Evolutionary conservation across 2,329 filamentous ascomycete species (phyloP).

Genomic region (Diaporthe nobilis): DNA sequence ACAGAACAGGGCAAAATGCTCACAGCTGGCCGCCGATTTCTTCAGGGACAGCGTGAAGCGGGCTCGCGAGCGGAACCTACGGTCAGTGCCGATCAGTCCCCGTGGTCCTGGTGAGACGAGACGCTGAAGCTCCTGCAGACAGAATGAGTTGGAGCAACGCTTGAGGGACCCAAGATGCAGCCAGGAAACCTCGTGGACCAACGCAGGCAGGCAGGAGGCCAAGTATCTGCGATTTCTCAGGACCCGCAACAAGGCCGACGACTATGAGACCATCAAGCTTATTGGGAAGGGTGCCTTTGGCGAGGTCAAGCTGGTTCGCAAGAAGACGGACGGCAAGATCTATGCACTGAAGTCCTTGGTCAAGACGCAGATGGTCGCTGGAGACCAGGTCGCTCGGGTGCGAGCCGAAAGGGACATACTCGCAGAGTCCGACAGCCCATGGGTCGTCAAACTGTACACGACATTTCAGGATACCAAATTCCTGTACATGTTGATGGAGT

Average conservation of each 20-base stretch:
- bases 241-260: conserved; percentile 77
- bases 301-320: conserved; percentile 82
- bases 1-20: conserved; percentile 57
- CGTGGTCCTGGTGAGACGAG: neutral
- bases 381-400: conserved; percentile 83
- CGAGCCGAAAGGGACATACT: conserved; percentile 85
- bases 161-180: conserved; percentile 55
- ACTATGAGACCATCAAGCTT: conserved; percentile 82
- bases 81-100: conserved; percentile 59
- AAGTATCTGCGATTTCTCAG: conserved; percentile 81
- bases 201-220: conserved; percentile 62
- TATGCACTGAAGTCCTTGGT: conserved; percentile 85
- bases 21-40: conserved; percentile 72
- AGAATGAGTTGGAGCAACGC: conserved; percentile 77
- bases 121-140: conserved; percentile 58
- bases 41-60: conserved; percentile 85
- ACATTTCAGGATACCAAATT: conserved; percentile 84
- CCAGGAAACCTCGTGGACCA: conserved; percentile 72
- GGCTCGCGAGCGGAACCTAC: conserved; percentile 79
- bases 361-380: conserved; percentile 87
- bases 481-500: conserved; percentile 87
- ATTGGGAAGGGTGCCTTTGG: conserved; percentile 87
- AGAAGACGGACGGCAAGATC: conserved; percentile 82
- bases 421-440: conserved; percentile 84
- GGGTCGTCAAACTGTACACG: conserved; percentile 85